These are phyloP conservation scores for Nectriaceae sp. DNA, from an alignment of 2,329 filamentous ascomycete genomes.

Conservation along the genomic window DNA sequence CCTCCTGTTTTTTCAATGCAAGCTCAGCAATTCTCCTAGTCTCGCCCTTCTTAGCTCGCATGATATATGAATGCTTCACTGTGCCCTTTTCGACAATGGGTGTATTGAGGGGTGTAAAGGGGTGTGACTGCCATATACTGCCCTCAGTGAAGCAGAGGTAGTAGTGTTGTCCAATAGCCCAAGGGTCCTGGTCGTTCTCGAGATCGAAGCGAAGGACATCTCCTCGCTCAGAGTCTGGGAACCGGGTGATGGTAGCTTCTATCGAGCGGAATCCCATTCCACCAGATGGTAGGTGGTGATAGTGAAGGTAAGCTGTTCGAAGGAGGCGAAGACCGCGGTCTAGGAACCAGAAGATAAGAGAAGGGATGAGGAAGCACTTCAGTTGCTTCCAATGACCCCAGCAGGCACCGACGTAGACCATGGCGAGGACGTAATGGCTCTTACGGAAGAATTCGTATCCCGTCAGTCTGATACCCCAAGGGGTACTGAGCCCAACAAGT, in stretches of 20 bases:
- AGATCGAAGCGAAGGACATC: slow-evolving; percentile 69
- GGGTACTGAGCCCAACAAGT: slow-evolving; percentile 60
- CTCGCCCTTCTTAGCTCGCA: slow-evolving; percentile 60
- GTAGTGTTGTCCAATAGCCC: slow-evolving; percentile 71
- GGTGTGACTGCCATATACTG: slow-evolving; percentile 72
- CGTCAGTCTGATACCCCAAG: slow-evolving; percentile 60
- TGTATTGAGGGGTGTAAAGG: slow-evolving; percentile 64
- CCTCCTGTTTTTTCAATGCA: slow-evolving; percentile 38
- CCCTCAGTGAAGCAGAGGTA: slow-evolving; percentile 68
- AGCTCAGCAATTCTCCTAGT: slow-evolving; percentile 56
- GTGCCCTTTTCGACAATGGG: slow-evolving; percentile 43
- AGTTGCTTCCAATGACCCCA: slow-evolving; percentile 74
- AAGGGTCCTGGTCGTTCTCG: slow-evolving; percentile 59
- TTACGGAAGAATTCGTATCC: slow-evolving; percentile 81
- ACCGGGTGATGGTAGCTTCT: slow-evolving; percentile 46
- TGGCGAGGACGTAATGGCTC: slow-evolving; percentile 70
- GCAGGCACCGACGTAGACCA: slow-evolving; percentile 73
- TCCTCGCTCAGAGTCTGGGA: slow-evolving; percentile 57
- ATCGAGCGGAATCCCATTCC: slow-evolving; percentile 57
- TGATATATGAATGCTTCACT: slow-evolving; percentile 56
- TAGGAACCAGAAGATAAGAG: slow-evolving; percentile 63
- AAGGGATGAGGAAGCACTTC: slow-evolving; percentile 68
- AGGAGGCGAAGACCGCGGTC: slow-evolving; percentile 62
- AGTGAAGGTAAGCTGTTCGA: slow-evolving; percentile 62
- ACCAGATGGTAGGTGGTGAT: slow-evolving; percentile 46